A percentile compares a stretch with the other conserved stretches of the same genome.
Conservation (phyloP, 495 filamentous ascomycete species). For the Aspergillus cristatus region DNA sequence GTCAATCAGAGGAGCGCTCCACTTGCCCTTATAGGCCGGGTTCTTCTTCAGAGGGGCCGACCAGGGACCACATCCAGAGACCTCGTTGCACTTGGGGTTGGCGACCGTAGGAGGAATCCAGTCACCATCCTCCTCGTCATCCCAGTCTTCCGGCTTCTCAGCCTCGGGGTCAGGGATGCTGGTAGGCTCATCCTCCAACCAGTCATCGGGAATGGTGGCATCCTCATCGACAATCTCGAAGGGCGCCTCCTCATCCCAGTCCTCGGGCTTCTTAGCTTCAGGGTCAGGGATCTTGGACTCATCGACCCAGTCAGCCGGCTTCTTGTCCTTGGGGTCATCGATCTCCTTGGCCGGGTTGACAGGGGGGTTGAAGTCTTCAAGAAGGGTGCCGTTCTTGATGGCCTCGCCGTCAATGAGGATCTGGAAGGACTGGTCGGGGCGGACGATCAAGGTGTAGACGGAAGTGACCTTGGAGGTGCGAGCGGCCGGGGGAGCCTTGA, state of each 20-base stretch:
- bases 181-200: slow-evolving; percentile 85
- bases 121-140: slow-evolving; percentile 99
- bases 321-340: slow-evolving; percentile 89
- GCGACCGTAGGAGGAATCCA: slow-evolving; percentile 89
- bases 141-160: slow-evolving; percentile 98
- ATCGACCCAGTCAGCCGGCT: slow-evolving; percentile 95
- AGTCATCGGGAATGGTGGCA: slow-evolving; percentile 86
- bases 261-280: slow-evolving; percentile 88
- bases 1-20: slow-evolving; percentile 87
- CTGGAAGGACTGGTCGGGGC: slow-evolving; percentile 88
- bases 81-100: slow-evolving; percentile 93
- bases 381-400: slow-evolving; percentile 79
- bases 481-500: slow-evolving; percentile 72
- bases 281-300: slow-evolving; percentile 84
- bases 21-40: slow-evolving; percentile 98
- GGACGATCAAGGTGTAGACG: slow-evolving; percentile 92
- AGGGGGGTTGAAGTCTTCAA: slow-evolving; percentile 87
- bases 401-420: slow-evolving; percentile 82
- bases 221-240: slow-evolving; percentile 92
- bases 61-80: slow-evolving; percentile 93
- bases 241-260: slow-evolving; percentile 98
- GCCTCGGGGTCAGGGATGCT: slow-evolving; percentile 91
- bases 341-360: slow-evolving; percentile 97
- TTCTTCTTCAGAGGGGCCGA: slow-evolving; percentile 87
- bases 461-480: slow-evolving; percentile 83